Conservation (phyloP, 2,329 filamentous ascomycete species). For the Alternaria dauci region DNA sequence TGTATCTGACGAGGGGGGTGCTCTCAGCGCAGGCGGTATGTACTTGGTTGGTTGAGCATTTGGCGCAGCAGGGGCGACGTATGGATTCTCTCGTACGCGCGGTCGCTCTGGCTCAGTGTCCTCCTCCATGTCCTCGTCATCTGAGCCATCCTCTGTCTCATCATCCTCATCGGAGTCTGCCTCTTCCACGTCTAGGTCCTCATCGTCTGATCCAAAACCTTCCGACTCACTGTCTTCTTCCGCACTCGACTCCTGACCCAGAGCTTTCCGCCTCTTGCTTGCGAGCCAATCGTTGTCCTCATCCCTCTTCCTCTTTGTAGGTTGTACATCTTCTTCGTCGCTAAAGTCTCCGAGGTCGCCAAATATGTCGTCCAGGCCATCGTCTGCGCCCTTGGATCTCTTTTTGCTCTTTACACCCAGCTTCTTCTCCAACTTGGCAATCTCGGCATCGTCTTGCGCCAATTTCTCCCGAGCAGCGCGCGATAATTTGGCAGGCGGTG, state of each 20-base stretch:
- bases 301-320: conserved; percentile 63
- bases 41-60: conserved; percentile 71
- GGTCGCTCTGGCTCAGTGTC: conserved; percentile 44
- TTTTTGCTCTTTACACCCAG: conserved; percentile 83
- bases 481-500: conserved; percentile 41
- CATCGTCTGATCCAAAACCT: conserved; percentile 36
- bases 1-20: conserved; percentile 67
- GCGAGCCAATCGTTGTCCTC: conserved; percentile 70
- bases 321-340: conserved; percentile 58
- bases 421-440: conserved; percentile 85
- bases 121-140: conserved; percentile 43
- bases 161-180: conserved; percentile 28
- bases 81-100: conserved; percentile 80
- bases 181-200: conserved; percentile 40
- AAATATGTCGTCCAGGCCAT: conserved; percentile 82
- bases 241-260: conserved; percentile 28
- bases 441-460: conserved; percentile 85
- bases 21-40: conserved; percentile 83
- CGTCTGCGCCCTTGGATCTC: conserved; percentile 73
- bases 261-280: conserved; percentile 64
- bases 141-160: conserved; percentile 44
- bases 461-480: conserved; percentile 65
- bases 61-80: conserved; percentile 72
- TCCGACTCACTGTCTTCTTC: conserved; percentile 40
- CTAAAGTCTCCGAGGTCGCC: conserved; percentile 64